A percentile compares a stretch with the other conserved stretches of the same genome.
Conservation (phyloP, 345 rosid species). For the Psidium friedrichsthalianum region DNA sequence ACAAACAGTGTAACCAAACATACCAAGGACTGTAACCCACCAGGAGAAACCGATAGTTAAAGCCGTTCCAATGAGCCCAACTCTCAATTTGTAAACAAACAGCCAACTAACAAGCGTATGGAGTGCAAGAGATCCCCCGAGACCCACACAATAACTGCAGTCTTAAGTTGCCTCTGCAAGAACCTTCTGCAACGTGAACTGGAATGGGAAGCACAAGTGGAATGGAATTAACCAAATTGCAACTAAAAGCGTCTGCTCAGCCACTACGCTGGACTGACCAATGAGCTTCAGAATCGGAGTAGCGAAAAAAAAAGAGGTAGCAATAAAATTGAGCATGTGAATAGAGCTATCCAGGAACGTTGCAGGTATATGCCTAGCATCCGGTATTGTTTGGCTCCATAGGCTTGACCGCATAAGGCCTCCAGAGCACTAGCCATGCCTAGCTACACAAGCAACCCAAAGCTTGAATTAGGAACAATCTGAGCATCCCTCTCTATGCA, state of each 20-base stretch:
- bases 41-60: conserved; percentile 44
- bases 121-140: conserved; percentile 25
- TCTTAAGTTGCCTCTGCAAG: conserved; percentile 45
- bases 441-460: conserved; percentile 9
- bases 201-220: conserved; percentile 49
- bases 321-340: conserved; percentile 26
- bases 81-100: conserved; percentile 32
- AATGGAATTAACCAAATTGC: conserved; percentile 47
- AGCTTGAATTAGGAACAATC: neutral
- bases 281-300: conserved; percentile 33
- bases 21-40: conserved; percentile 44
- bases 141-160: conserved; percentile 33
- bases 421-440: conserved; percentile 61
- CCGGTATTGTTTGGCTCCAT: conserved; percentile 33
- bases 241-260: conserved; percentile 37
- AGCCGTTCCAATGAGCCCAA: conserved; percentile 38
- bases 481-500: neutral
- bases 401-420: conserved; percentile 49
- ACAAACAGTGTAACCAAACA: conserved; percentile 22
- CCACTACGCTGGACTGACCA: conserved; percentile 38
- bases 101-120: conserved; percentile 37
- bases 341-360: conserved; percentile 41
- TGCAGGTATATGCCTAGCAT: conserved; percentile 46
- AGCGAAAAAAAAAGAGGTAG: conserved; percentile 33
- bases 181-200: conserved; percentile 38